These are phyloP conservation scores for Aureobasidium leucospermi DNA, from an alignment of 2,329 filamentous ascomycete genomes.

Conservation along the genomic window DNA sequence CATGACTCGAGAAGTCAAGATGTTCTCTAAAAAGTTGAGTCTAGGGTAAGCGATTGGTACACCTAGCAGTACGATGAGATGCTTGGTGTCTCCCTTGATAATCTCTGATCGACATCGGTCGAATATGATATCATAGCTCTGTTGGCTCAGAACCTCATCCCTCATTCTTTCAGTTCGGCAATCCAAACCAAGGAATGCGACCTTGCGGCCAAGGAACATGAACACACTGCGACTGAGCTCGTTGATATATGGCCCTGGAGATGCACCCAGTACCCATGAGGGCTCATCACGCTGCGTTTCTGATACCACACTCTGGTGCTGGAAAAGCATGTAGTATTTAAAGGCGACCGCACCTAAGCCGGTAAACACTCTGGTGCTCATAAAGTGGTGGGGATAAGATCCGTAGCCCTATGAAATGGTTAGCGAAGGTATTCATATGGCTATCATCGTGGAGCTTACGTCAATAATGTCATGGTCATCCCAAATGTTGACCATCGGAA, in stretches of 20 bases:
- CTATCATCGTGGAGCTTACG: conserved; percentile 22
- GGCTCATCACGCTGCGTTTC: conserved; percentile 81
- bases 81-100: conserved; percentile 74
- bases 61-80: conserved; percentile 79
- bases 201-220: conserved; percentile 69
- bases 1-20: conserved; percentile 76
- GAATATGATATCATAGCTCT: conserved; percentile 81
- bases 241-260: conserved; percentile 82
- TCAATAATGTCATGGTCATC: conserved; percentile 70
- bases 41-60: conserved; percentile 50
- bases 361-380: conserved; percentile 81
- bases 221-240: conserved; percentile 81
- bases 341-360: conserved; percentile 87
- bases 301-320: conserved; percentile 79
- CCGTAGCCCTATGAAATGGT: conserved; percentile 65
- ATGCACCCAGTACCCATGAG: conserved; percentile 77
- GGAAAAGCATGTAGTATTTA: conserved; percentile 98
- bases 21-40: conserved; percentile 54
- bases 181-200: conserved; percentile 81
- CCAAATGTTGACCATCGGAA: conserved; percentile 97
- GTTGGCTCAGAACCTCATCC: conserved; percentile 69
- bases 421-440: not conserved
- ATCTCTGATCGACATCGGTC: conserved; percentile 79
- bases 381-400: conserved; percentile 86
- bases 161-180: conserved; percentile 85